Evolutionary conservation across 2,329 filamentous ascomycete species (phyloP).

Genomic region (Spiromastix sp.): DNA sequence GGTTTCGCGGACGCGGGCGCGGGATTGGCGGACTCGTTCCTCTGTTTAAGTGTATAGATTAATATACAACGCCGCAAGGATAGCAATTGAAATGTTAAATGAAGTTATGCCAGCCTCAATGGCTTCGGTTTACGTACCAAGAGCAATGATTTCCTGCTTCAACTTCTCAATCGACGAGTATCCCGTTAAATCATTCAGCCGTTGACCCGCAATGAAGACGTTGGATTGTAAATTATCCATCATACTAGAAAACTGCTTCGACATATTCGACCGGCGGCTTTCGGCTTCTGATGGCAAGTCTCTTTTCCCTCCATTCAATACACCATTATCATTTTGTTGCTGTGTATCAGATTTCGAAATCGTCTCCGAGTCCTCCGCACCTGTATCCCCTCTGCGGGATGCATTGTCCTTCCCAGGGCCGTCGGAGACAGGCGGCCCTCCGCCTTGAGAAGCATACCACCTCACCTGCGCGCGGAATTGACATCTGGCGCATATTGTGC

Average conservation of each 20-base stretch:
- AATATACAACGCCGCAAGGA: no score
- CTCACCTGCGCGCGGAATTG: conserved; percentile 26
- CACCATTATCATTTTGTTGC: not conserved
- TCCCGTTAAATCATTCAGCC: conserved; percentile 87
- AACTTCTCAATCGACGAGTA: conserved; percentile 85
- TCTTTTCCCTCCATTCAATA: conserved; percentile 1
- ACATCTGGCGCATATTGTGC: conserved; percentile 18
- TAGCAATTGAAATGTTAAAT: no score
- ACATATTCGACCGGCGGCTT: conserved; percentile 44
- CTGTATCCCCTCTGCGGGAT: no score
- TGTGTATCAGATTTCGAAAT: not conserved
- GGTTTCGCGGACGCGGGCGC: conserved; percentile 56
- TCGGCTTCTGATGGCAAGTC: conserved; percentile 43
- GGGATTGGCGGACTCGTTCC: conserved; percentile 42
- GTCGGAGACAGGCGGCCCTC: conserved; percentile 10
- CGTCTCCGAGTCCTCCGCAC: not conserved
- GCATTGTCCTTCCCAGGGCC: not conserved
- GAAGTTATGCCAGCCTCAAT: no score
- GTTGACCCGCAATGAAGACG: conserved; percentile 72
- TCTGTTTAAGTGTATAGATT: conserved; percentile 31
- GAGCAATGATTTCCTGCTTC: conserved; percentile 63
- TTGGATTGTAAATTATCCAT: conserved; percentile 88
- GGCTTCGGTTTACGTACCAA: conserved; percentile 35
- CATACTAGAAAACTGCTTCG: conserved; percentile 54
- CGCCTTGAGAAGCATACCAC: conserved; percentile 20